Evolutionary conservation across 2,329 filamentous ascomycete genomes (phyloP).

Genomic region (Fusarium sp.): DNA sequence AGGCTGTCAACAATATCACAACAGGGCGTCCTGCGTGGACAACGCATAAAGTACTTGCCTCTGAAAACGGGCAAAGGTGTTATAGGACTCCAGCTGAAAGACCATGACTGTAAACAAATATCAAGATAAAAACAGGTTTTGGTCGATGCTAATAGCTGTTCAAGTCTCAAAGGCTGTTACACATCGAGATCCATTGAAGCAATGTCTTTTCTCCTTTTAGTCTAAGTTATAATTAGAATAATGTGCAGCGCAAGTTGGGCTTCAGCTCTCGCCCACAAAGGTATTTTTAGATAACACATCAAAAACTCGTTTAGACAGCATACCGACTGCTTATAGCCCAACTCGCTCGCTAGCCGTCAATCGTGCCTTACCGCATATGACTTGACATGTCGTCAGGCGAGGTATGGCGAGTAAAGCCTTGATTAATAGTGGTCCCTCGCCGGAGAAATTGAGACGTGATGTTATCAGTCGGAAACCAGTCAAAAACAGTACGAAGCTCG

Average conservation of each 20-base stretch:
- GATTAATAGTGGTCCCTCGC: rapidly evolving
- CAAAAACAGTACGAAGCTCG: rapidly evolving
- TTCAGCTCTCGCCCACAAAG: neutral
- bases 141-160: neutral
- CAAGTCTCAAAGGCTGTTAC: rapidly evolving
- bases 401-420: neutral
- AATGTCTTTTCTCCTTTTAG: neutral
- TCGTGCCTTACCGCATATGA: neutral
- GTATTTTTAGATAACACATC: neutral
- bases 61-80: neutral
- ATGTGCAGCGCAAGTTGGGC: too few species aligned
- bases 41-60: neutral
- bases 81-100: neutral
- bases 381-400: neutral
- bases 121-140: neutral
- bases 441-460: neutral
- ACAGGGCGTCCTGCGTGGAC: neutral
- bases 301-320: neutral
- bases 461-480: neutral
- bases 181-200: neutral
- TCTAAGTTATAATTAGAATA: neutral
- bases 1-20: neutral
- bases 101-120: neutral
- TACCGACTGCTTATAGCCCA: rapidly evolving
- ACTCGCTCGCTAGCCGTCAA: rapidly evolving